phyloP scores from a whole-genome alignment of 768 basidiomycete species.

The Pleurotus cornucopiae region DNA sequence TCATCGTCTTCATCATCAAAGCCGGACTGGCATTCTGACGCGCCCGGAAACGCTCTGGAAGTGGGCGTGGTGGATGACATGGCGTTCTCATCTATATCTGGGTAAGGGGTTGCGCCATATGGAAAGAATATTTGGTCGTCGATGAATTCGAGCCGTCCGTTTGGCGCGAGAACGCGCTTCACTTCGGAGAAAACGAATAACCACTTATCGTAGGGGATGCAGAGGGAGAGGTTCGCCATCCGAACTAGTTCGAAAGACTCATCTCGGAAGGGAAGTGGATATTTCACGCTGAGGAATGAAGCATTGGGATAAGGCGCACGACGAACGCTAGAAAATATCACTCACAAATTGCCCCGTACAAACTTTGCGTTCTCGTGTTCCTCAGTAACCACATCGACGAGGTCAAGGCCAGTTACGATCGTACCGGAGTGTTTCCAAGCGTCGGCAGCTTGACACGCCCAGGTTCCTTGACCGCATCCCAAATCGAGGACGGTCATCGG shows the following conservation, averaged over 20 bases:
- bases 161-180: constrained; percentile 53
- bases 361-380: constrained; percentile 42
- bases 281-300: constrained; percentile 36
- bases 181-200: constrained; percentile 53
- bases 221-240: constrained; percentile 63
- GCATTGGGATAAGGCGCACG: background rate
- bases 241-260: constrained; percentile 68
- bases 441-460: constrained; percentile 59
- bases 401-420: constrained; percentile 61
- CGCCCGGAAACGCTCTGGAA: constrained; percentile 9
- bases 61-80: constrained; percentile 23
- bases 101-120: constrained; percentile 29
- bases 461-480: constrained; percentile 71
- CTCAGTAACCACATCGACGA: constrained; percentile 43
- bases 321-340: constrained; percentile 12
- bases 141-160: constrained; percentile 68
- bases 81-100: constrained; percentile 1
- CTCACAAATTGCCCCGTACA: constrained; percentile 67
- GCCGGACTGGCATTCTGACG: background rate
- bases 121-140: constrained; percentile 72
- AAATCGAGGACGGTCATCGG: constrained; percentile 64
- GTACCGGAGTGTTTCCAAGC: constrained; percentile 50
- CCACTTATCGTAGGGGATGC: constrained; percentile 62
- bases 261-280: constrained; percentile 57
- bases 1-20: constrained; percentile 19